phyloP scores from a whole-genome alignment of 2,329 filamentous ascomycete genomes.

The Trichoderma endophyticum region DNA sequence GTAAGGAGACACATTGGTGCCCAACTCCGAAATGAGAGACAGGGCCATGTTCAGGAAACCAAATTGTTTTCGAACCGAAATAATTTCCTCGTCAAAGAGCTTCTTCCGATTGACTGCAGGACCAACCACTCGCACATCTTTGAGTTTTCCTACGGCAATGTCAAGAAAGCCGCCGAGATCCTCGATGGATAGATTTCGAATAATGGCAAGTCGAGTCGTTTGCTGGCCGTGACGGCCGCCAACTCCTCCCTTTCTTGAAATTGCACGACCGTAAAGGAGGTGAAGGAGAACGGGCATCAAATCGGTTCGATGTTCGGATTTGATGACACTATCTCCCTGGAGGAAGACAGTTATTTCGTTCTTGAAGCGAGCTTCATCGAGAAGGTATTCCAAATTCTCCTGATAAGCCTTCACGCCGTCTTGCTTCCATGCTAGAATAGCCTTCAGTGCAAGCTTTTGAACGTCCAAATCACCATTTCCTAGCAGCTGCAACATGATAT shows the following conservation, averaged over 20 bases:
- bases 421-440: slow-evolving; percentile 85
- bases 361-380: slow-evolving; percentile 88
- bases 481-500: slow-evolving; percentile 70
- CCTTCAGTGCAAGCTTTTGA: slow-evolving; percentile 80
- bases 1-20: slow-evolving; percentile 67
- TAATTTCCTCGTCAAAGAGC: slow-evolving; percentile 54
- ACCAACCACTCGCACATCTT: slow-evolving; percentile 56
- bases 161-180: slow-evolving; percentile 80
- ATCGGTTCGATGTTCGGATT: slow-evolving; percentile 65
- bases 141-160: slow-evolving; percentile 73
- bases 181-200: slow-evolving; percentile 70
- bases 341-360: slow-evolving; percentile 92
- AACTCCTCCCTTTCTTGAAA: slow-evolving; percentile 72
- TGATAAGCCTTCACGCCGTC: slow-evolving; percentile 72
- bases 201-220: slow-evolving; percentile 73
- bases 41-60: slow-evolving; percentile 91
- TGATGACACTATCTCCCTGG: slow-evolving; percentile 69
- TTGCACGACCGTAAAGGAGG: slow-evolving; percentile 83
- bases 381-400: slow-evolving; percentile 78
- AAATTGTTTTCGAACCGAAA: slow-evolving; percentile 74
- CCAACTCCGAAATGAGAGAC: slow-evolving; percentile 80
- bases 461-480: slow-evolving; percentile 87
- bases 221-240: slow-evolving; percentile 79
- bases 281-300: slow-evolving; percentile 85
- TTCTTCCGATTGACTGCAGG: slow-evolving; percentile 46